Base-by-base conservation (phyloP, 805 yeast genomes). In the Pichia phayaonensis region DNA sequence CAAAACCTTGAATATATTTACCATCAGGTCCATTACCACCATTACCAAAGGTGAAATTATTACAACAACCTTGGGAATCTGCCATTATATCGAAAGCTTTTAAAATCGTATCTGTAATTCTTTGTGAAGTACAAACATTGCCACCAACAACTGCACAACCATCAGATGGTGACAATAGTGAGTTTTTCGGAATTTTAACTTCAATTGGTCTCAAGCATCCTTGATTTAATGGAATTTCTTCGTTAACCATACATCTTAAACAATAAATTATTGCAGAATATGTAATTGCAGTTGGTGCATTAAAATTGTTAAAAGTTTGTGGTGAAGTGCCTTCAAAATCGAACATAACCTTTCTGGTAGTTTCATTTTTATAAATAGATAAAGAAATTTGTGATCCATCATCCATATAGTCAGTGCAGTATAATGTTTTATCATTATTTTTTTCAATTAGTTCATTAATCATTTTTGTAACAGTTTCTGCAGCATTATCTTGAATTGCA, bases 101-200 rank as follows among this genome's bases (percentile, higher is more conserved):
- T 61, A 92, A 72, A 40, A 94, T 79, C 2, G 86, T 92, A 67
- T 90, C 97, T 0, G 96, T 90, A 44, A 94, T 81, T 59, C 97
- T 76, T 67, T 94, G 98, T 1, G 97, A 85, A 1, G 98, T 92
- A 68, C 90, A 85, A 8, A 92, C 98, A 65, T 92, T 92, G 10
- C 97, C 97, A 43, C 90, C 94, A 20, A 92, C 97, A 38, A 89
- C 95, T 2, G 97, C 99, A 44, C 95, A 92, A 16, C 86, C 92
- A 39, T 76, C 76, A 20, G 83, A 78, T 2, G 98, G 97, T 24
- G 84, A 76, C 15, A 94, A 70, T 16, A 86, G 68, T 3, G 85
- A 78, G 11, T 77, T 77, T 43, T 73, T 71, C 4, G 90, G 90
- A 44, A 84, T 78, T 2, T 68, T 69, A 26, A 92, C 80, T 8